Evolutionary conservation across 139 green algal species (phyloP), one percentile per base, ranked within the genome.

Genomic region (Auxenochlorella pyrenoidosa): DNA sequence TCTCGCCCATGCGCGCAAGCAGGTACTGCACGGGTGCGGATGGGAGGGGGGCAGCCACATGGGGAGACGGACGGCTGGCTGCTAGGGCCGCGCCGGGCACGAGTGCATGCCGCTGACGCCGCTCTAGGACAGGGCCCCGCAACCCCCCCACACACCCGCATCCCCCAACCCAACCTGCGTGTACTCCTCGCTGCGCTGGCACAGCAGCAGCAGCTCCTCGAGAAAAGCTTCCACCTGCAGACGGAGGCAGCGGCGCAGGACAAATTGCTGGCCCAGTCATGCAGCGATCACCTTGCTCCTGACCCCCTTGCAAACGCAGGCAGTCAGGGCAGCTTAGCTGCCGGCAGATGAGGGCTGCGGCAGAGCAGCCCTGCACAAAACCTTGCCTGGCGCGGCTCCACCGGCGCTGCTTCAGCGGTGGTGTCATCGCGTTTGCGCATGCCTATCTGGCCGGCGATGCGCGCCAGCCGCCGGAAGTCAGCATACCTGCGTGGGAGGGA

Each of bases 101-200:
- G n/a, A n/a, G n/a, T n/a, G n/a, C n/a, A n/a, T n/a, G 47, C 47
- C 47, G 47, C 71, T 47, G 16, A 26, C 13, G 66, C 66, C 3
- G n/a, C n/a, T n/a, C n/a, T n/a, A n/a, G n/a, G n/a, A n/a, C n/a
- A n/a, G n/a, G n/a, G n/a, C n/a, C n/a, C n/a, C n/a, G n/a, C n/a
- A n/a, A n/a, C n/a, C n/a, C 36, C 16, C 19, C 2, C 36, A 47
- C 36, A 16, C 36, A 51, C 18, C 13, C 13, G 10, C 36, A 77
- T 15, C 71, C 21, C 72, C 19, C 38, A 18, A 8, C 0, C 40
- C 24, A 0, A 79, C 73, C 73, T 79, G 82, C 58, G 94, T 96
- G 94, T 99, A 99, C 92, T 99, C 97, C 93, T 99, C 95, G 60
- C 93, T 91, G 51, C 94, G 88, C 89, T 95, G 92, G 84, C 92